Evolutionary conservation across 352 stramenopile genomes (phyloP).

Genomic region (Globisporangium middletonii): DNA sequence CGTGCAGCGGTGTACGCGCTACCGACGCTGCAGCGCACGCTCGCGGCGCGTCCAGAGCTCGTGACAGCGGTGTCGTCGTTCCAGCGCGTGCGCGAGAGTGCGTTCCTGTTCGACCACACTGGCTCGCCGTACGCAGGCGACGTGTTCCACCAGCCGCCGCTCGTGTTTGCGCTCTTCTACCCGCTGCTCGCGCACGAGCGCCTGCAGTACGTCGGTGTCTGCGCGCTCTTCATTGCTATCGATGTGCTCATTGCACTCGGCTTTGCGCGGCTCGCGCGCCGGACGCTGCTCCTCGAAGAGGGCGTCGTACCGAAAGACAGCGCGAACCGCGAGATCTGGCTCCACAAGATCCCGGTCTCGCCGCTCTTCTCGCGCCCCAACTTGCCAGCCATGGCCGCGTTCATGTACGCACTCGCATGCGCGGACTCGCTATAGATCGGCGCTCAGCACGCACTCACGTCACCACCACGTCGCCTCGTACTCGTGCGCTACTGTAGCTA

Average conservation of each 20-base stretch:
- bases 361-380: constrained; percentile 45
- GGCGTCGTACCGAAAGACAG: constrained; percentile 25
- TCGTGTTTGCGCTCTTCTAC: constrained; percentile 69
- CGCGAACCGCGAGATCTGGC: constrained; percentile 52
- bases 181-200: constrained; percentile 12
- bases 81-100: constrained; percentile 48
- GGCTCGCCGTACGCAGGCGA: constrained; percentile 70
- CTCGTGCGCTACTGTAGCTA: constrained; percentile 19
- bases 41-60: constrained; percentile 57
- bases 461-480: too few relatives aligned
- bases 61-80: constrained; percentile 60
- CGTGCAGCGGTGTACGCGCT: constrained; percentile 34
- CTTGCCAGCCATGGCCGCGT: constrained; percentile 38
- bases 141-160: constrained; percentile 76
- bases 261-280: constrained; percentile 45
- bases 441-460: too few relatives aligned
- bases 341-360: constrained; percentile 65
- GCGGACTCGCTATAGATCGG: neutral
- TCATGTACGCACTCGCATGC: constrained; percentile 28
- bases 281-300: constrained; percentile 44
- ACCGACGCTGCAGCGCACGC: constrained; percentile 25
- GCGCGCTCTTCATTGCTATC: constrained; percentile 39
- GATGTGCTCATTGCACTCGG: constrained; percentile 55
- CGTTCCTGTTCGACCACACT: constrained; percentile 37
- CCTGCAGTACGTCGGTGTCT: constrained; percentile 25